Evolutionary conservation across 2,329 filamentous ascomycete species (phyloP), one percentile per base, ranked within the genome.

Genomic region (Cladosporium sp.): DNA sequence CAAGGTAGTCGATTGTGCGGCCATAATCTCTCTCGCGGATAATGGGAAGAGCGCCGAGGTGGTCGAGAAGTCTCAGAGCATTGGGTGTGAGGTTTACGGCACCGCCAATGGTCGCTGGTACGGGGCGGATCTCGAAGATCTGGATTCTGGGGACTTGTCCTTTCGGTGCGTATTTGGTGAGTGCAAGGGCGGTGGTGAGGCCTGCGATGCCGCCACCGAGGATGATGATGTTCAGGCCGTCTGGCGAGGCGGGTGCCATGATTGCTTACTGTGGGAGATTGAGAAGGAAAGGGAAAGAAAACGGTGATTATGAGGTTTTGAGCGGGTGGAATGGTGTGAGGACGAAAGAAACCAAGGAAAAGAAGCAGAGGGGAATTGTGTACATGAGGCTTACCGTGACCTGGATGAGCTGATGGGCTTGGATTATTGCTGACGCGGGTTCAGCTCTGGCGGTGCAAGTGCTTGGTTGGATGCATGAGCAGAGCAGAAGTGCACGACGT

Each of bases 181-280:
- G 66, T 11, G 75, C 67, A 38, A 78, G 65, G 15, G 78, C 76
- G 38, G 74, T 72, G 13, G 73, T 66, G 22, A 78, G 69, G 32
- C 77, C 77, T 15, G 75, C 70, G 20, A 78, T 74, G 19, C 77
- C 76, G 7, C 72, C 75, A 33, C 77, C 77, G 39, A 79, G 65
- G 49, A 79, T 72, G 55, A 77, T 70, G 53, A 76, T 67, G 50
- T 72, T 55, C 18, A 66, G 54, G 47, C 59, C 62, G 33, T 61
- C 57, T 30, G 54, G 49, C 20, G 61, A 62, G 30, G 63, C 61
- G 15, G 48, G 48, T 16, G 48, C 48, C 48, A 50, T 50, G 48
- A n/a, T 43, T 19, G 11, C 30, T 38, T 18, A 4, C n/a, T 12
- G 12, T 42, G 39, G n/a, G 32, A n/a, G 32, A 15, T 35, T 35